Evolutionary conservation across 2,329 filamentous ascomycete species (phyloP), one percentile per base, ranked within the genome.

Genomic region (Colletotrichum falcatum): DNA sequence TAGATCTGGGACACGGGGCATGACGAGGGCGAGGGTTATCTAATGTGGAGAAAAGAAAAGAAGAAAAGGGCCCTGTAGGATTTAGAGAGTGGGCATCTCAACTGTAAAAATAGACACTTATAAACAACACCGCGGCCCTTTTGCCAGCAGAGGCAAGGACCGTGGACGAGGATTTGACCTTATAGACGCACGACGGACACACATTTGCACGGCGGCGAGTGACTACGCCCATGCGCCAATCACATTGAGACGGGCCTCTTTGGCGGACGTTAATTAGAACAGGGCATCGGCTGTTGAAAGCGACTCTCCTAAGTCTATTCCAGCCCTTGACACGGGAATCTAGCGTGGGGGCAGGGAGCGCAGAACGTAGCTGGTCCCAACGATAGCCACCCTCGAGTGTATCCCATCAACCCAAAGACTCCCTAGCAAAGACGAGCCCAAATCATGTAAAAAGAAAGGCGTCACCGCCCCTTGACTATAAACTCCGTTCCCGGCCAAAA

Each of bases 401-500:
- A 51, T 39, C 44, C 11, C 56, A 49, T 55, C 55, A 49, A 68
- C 61, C 48, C 48, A 65, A 16, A 51, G 42, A 73, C 60, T 64
- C 69, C 65, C 60, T 61, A 26, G 54, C 53, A 14, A 51, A 46
- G 59, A 65, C 58, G 65, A 51, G 58, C 51, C 66, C 65, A 49
- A 51, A 61, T 28, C 59, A 61, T 39, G 59, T 48, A 67, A 64
- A 70, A 55, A 55, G 42, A 42, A 44, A 44, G 42, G 42, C 37
- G 61, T 61, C 71, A 42, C 72, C 73, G 74, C 75, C 63, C 39
- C n/a, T 16, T 16, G 2, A 74, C 51, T 66, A n/a, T n/a, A 72
- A 73, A 81, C 69, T 78, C 77, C 70, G 35, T 59, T 37, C 9
- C 48, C 61, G 14, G 37, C 53, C 39, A 46, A 64, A 61, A 66